A percentile compares a stretch with the other conserved stretches of the same genome.
phyloP scores from a whole-genome alignment of 225 moss, liverwort and hornwort species.

The Sphagnum tenellum region DNA sequence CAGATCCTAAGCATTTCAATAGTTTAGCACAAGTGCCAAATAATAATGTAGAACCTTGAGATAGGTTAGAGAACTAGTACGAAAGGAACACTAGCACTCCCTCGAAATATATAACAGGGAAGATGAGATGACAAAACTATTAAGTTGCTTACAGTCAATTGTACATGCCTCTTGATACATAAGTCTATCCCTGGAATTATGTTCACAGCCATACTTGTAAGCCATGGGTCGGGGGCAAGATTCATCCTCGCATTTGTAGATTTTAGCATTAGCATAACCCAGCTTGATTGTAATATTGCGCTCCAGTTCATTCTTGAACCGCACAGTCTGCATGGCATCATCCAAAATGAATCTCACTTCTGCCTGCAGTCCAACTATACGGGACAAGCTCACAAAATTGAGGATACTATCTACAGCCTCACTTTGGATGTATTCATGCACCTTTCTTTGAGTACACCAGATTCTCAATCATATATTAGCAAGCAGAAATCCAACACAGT shows the following conservation, averaged over 20 bases:
- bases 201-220: slow-evolving; percentile 50
- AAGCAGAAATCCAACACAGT: too few species aligned
- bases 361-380: too few species aligned
- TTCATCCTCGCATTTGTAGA: slow-evolving; percentile 94
- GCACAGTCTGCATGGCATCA: slow-evolving; percentile 68
- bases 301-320: slow-evolving; percentile 98
- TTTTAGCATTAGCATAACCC: slow-evolving; percentile 97
- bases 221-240: slow-evolving; percentile 76
- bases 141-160: neutral
- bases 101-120: neutral
- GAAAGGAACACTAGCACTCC: neutral
- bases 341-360: too few species aligned
- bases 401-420: too few species aligned
- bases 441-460: too few species aligned
- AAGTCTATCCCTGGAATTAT: neutral
- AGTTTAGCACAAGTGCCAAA: too few species aligned
- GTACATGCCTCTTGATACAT: neutral
- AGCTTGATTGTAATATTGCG: slow-evolving; percentile 98
- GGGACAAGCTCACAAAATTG: too few species aligned
- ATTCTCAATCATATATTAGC: too few species aligned
- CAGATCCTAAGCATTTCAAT: too few species aligned
- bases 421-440: too few species aligned
- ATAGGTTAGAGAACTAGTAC: too few species aligned
- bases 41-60: too few species aligned
- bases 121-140: neutral